Evolutionary conservation across 345 rosid species (phyloP).

Genomic region (Microthlaspi erraticum): DNA sequence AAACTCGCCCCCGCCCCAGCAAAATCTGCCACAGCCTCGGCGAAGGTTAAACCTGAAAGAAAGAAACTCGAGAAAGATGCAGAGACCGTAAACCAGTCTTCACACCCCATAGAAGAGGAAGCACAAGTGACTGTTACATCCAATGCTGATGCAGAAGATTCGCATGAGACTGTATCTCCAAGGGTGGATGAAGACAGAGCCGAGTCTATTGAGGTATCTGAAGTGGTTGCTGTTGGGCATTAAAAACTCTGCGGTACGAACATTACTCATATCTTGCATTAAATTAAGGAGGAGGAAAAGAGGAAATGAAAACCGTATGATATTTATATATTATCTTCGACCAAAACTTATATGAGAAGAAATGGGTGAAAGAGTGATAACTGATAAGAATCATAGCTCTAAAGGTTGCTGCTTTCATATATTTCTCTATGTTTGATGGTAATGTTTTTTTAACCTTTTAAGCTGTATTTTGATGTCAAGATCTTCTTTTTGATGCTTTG

Average conservation of each 20-base stretch:
- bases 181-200: slow-evolving; percentile 48
- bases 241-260: slow-evolving; percentile 27
- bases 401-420: slow-evolving; percentile 43
- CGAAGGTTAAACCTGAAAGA: slow-evolving; percentile 49
- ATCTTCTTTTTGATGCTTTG: slow-evolving; percentile 40
- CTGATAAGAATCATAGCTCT: slow-evolving; percentile 38
- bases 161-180: slow-evolving; percentile 36
- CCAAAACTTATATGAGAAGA: slow-evolving; percentile 39
- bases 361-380: slow-evolving; percentile 38
- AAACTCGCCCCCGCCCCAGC: slow-evolving; percentile 43
- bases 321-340: slow-evolving; percentile 41
- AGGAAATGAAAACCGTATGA: slow-evolving; percentile 26
- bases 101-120: slow-evolving; percentile 45
- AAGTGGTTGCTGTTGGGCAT: slow-evolving; percentile 47
- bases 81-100: slow-evolving; percentile 42
- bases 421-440: slow-evolving; percentile 35
- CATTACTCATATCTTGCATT: slow-evolving; percentile 37
- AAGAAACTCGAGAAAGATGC: slow-evolving; percentile 47
- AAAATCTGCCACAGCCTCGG: slow-evolving; percentile 32
- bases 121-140: slow-evolving; percentile 36
- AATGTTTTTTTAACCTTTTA: slow-evolving; percentile 40
- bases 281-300: slow-evolving; percentile 35
- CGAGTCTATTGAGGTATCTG: slow-evolving; percentile 46
- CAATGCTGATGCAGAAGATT: slow-evolving; percentile 39
- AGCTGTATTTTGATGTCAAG: slow-evolving; percentile 35